Evolutionary conservation across 1,284 basidiomycete genomes (phyloP), one percentile per base, ranked within the genome.

Genomic region (Pseudozyma flocculosa): DNA sequence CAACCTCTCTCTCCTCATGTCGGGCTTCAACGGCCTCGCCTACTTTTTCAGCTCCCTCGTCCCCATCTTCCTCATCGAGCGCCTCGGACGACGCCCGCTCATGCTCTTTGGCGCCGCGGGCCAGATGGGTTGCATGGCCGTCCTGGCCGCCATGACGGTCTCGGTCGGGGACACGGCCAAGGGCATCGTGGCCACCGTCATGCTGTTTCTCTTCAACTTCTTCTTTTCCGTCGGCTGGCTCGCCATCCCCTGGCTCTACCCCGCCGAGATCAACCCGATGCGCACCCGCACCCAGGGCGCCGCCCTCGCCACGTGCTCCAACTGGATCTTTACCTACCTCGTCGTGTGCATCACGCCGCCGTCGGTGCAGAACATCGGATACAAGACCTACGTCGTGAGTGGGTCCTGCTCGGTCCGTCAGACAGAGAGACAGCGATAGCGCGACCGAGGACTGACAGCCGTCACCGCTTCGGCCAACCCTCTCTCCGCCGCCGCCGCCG

Each of bases 151-250:
- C 7, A 45, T 48, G 23, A 24, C 43, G 7, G 14, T 34, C 22
- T n/a, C n/a, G n/a, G n/a, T n/a, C n/a, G n/a, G n/a, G n/a, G n/a
- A n/a, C n/a, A n/a, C n/a, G n/a, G n/a, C n/a, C n/a, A 17, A 46
- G 8, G 50, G 30, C 5, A 23, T 46, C 40, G 81, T 83, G 14
- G 85, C 84, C 30, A 81, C 84, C 1, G 82, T 84, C 9, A 87
- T 73, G 80, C 75, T 83, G 63, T 87, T 86, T 73, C 77, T 86
- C 29, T 88, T 87, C 78, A 86, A 87, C 69, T 82, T 87, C 36
- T 85, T 85, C 79, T 87, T 87, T 76, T 68, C 85, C 1, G 80
- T 87, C 50, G 86, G 86, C 34, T 87, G 85, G 86, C 82, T 87
- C 72, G 85, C 85, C 22, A 86, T 87, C 84, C 85, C 86, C 4